phyloP scores from a whole-genome alignment of 768 basidiomycete species.

The Aureoboletus auriporus region DNA sequence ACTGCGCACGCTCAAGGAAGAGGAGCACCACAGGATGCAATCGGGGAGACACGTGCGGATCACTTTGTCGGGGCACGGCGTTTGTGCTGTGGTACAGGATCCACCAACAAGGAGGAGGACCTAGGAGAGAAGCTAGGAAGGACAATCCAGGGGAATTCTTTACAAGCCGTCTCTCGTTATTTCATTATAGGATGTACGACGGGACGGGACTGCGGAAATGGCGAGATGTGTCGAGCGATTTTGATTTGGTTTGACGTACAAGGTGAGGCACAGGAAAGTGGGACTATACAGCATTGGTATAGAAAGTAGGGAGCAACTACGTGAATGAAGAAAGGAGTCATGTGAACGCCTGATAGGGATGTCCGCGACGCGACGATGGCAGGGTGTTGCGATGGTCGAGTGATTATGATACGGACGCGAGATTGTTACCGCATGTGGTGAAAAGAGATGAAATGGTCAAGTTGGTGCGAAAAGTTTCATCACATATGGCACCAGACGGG shows the following conservation, averaged over 20 bases:
- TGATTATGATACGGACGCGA: neutral
- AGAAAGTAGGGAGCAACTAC: too few relatives aligned
- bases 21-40: neutral
- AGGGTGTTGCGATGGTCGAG: slow-evolving; percentile 3
- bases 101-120: slow-evolving; percentile 16
- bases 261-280: slow-evolving; percentile 10
- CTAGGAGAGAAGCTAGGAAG: slow-evolving; percentile 24
- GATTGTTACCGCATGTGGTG: slow-evolving; percentile 10
- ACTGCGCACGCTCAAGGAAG: slow-evolving; percentile 5
- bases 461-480: slow-evolving; percentile 6
- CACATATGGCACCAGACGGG: slow-evolving; percentile 10
- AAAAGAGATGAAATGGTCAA: too few relatives aligned
- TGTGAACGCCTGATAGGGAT: too few relatives aligned
- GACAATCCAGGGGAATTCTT: slow-evolving; percentile 19
- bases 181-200: slow-evolving; percentile 16
- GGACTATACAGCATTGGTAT: too few relatives aligned
- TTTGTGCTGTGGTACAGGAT: slow-evolving; percentile 22
- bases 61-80: slow-evolving; percentile 15
- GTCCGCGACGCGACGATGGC: slow-evolving; percentile 4
- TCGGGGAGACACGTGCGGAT: slow-evolving; percentile 16
- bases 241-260: slow-evolving; percentile 8
- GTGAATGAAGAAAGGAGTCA: too few relatives aligned
- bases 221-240: slow-evolving; percentile 6
- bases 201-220: slow-evolving; percentile 26
- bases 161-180: slow-evolving; percentile 20